Conservation (phyloP, 1,139 yeast genomes). For the Kodamaea plutei region DNA sequence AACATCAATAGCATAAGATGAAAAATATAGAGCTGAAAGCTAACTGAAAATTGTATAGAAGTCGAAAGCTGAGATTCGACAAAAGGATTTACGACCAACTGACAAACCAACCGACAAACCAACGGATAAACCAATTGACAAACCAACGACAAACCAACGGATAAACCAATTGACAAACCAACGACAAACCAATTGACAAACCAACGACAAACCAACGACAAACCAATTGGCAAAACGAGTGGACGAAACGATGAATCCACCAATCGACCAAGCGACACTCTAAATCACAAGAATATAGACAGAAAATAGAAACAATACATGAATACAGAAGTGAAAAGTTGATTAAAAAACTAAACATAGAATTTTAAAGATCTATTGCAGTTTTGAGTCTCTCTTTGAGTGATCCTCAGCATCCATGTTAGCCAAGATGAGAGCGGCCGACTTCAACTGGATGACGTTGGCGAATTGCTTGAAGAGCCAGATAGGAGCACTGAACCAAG, state of each 20-base stretch:
- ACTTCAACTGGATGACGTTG: conserved; percentile 80
- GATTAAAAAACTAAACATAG: too few species aligned
- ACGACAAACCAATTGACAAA: neutral
- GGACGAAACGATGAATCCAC: too few species aligned
- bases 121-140: neutral
- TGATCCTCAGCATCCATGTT: conserved; percentile 69
- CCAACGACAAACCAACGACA: neutral
- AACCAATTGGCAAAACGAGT: neutral
- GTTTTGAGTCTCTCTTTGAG: conserved; percentile 13
- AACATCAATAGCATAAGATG: too few species aligned
- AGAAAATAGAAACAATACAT: too few species aligned
- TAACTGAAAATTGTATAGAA: too few species aligned
- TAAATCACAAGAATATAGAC: too few species aligned
- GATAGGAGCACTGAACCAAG: conserved; percentile 69
- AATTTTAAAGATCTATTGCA: neutral
- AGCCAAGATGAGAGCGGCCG: conserved; percentile 83
- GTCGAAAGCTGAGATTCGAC: too few species aligned
- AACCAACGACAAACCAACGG: neutral
- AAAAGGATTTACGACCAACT: neutral
- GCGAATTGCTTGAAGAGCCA: conserved; percentile 91
- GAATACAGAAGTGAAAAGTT: too few species aligned
- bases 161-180: neutral
- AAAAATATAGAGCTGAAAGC: neutral
- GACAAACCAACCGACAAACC: neutral
- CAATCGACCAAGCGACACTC: neutral